Evolutionary conservation across 768 basidiomycete species (phyloP).

Genomic region (Boletus speciosus): DNA sequence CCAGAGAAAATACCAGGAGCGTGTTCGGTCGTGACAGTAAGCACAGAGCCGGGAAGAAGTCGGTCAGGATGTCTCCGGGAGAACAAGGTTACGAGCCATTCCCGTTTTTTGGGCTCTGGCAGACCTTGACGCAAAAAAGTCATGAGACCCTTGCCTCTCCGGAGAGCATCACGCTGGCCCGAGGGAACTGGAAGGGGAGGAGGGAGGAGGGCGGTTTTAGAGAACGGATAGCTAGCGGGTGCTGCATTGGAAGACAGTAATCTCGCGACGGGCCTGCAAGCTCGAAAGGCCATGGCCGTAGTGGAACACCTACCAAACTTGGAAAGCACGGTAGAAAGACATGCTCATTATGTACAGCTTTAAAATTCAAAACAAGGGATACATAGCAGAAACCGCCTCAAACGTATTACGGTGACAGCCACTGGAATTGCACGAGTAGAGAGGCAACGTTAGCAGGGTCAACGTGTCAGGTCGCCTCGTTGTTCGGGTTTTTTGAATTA

Average conservation of each 20-base stretch:
- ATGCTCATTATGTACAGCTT: slow-evolving; percentile 28
- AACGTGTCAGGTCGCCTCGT: slow-evolving; percentile 17
- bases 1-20: slow-evolving; percentile 86
- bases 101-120: slow-evolving; percentile 64
- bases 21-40: slow-evolving; percentile 73
- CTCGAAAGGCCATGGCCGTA: slow-evolving; percentile 8
- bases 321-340: slow-evolving; percentile 2
- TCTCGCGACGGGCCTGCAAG: slow-evolving; percentile 16
- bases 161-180: slow-evolving; percentile 43
- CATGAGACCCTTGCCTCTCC: slow-evolving; percentile 76
- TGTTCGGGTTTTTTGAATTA: slow-evolving; percentile 27
- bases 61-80: slow-evolving; percentile 63
- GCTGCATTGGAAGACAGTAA: slow-evolving; percentile 22
- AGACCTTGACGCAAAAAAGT: slow-evolving; percentile 63
- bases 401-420: slow-evolving; percentile 14
- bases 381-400: slow-evolving; percentile 23
- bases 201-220: slow-evolving; percentile 58
- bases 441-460: slow-evolving; percentile 4
- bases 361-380: slow-evolving; percentile 29
- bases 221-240: slow-evolving; percentile 59
- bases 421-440: slow-evolving; percentile 8
- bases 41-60: slow-evolving; percentile 79
- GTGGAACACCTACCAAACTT: slow-evolving; percentile 10
- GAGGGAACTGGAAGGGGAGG: slow-evolving; percentile 39
- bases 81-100: slow-evolving; percentile 67